Conservation (phyloP, 75 land plant genomes). For the Sequoia sempervirens region DNA sequence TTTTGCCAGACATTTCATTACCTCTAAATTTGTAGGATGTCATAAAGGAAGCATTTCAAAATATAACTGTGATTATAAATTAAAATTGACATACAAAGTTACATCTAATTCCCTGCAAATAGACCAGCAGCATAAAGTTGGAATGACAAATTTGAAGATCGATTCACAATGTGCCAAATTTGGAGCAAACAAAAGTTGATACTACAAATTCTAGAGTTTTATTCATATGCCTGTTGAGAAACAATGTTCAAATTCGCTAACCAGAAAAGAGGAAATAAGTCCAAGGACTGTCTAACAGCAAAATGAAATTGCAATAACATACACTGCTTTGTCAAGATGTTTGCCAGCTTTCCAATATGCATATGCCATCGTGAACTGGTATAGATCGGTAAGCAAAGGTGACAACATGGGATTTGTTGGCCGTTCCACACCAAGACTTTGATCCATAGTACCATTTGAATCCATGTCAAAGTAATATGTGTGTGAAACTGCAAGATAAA, state of each 20-base stretch:
- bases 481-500: background rate
- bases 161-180: background rate
- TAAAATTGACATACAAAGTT: background rate
- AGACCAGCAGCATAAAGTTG: background rate
- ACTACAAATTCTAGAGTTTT: background rate
- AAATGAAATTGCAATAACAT: slow-evolving; percentile 8
- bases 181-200: background rate
- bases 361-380: slow-evolving; percentile 95
- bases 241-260: background rate
- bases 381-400: slow-evolving; percentile 78
- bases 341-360: slow-evolving; percentile 98
- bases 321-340: slow-evolving; percentile 84
- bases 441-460: slow-evolving; percentile 3
- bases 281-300: background rate
- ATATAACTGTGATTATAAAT: background rate
- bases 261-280: background rate
- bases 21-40: background rate
- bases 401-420: slow-evolving; percentile 95
- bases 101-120: background rate
- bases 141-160: background rate
- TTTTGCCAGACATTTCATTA: background rate
- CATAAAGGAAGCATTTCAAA: background rate
- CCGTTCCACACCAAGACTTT: slow-evolving; percentile 8
- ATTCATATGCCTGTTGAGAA: background rate
- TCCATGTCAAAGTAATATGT: slow-evolving; percentile 6